phyloP scores from a whole-genome alignment of 2,329 filamentous ascomycete species.

The Colletotrichum gloeosporioides region DNA sequence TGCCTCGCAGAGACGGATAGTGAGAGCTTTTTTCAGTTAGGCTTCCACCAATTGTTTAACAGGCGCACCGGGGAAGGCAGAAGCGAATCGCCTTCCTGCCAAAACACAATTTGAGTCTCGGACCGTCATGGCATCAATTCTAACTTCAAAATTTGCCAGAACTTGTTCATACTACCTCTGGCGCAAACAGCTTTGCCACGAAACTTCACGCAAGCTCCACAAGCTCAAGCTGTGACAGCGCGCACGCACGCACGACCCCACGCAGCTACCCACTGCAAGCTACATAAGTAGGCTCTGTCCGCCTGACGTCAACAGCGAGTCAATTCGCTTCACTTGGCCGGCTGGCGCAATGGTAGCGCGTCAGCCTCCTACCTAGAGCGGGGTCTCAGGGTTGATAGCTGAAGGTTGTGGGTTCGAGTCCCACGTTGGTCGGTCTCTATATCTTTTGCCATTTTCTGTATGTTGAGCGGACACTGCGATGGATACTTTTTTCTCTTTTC shows the following conservation, averaged over 20 bases:
- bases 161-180: neutral
- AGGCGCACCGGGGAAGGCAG: neutral
- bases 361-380: slow-evolving; percentile 15
- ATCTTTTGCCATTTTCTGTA: neutral
- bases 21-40: neutral
- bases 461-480: no score
- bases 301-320: neutral
- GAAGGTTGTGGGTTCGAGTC: slow-evolving; percentile 24
- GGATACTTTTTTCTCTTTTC: no score
- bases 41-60: neutral
- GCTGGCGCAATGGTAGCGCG: slow-evolving; percentile 23
- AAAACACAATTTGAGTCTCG: neutral
- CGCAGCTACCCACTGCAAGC: neutral
- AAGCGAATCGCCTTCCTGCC: neutral
- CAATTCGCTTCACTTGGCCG: neutral
- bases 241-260: neutral
- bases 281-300: neutral
- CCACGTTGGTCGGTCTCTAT: slow-evolving; percentile 14
- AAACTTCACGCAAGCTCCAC: neutral
- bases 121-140: neutral
- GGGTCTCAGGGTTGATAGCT: neutral
- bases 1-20: neutral
- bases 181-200: neutral
- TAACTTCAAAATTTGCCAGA: neutral
- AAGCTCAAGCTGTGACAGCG: neutral